A percentile compares a stretch with the other conserved stretches of the same genome.
These are phyloP conservation scores for Anethum foeniculum DNA, from an alignment of 140 eudicot genomes.

Conservation along the genomic window DNA sequence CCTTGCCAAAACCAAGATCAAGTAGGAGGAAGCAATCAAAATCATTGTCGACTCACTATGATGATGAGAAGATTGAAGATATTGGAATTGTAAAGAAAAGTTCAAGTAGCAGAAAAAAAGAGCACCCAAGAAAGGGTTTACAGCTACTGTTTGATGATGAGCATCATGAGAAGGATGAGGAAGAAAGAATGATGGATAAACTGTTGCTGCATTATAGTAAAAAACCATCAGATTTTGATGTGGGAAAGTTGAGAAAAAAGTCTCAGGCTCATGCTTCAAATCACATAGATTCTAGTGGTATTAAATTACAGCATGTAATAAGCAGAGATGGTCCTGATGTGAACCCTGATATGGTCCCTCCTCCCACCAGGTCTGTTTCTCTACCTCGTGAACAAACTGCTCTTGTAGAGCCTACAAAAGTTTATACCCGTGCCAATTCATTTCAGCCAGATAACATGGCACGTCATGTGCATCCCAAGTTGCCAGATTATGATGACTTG, in stretches of 20 bases:
- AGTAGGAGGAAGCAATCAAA: conserved; percentile 55
- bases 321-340: conserved; percentile 15
- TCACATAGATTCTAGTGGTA: conserved; percentile 12
- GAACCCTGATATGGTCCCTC: conserved; percentile 23
- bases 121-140: conserved; percentile 60
- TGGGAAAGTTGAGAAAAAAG: conserved; percentile 31
- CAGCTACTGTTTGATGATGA: conserved; percentile 68
- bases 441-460: conserved; percentile 77
- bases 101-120: conserved; percentile 65
- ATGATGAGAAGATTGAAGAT: conserved; percentile 35
- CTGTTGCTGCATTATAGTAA: conserved; percentile 70
- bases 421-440: conserved; percentile 66
- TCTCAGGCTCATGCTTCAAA: conserved; percentile 18
- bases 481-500: conserved; percentile 93
- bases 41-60: conserved; percentile 33
- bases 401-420: conserved; percentile 38
- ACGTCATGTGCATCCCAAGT: conserved; percentile 90
- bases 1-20: conserved; percentile 71
- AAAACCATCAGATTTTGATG: conserved; percentile 53
- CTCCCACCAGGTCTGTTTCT: conserved; percentile 61
- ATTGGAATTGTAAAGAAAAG: conserved; percentile 33
- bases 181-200: conserved; percentile 77
- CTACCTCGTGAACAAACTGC: conserved; percentile 53
- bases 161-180: conserved; percentile 47
- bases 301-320: conserved; percentile 24